Conservation (phyloP, 1,284 basidiomycete species). For the Ceratorhiza oryzae-sativae region DNA sequence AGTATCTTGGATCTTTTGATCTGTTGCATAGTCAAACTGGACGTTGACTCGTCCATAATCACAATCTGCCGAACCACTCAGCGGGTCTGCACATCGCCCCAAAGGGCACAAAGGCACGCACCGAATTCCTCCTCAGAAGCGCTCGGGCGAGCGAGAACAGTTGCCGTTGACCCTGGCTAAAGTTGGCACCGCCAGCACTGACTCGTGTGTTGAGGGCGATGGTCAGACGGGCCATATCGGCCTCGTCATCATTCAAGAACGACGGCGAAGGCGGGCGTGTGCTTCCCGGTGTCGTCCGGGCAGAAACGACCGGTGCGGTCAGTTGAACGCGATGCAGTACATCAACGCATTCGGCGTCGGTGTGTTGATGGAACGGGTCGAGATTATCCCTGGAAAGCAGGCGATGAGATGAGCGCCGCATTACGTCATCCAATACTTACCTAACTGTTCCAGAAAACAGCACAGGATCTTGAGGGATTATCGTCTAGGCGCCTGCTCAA, state of each 20-base stretch:
- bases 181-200: constrained; percentile 68
- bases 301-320: constrained; percentile 13
- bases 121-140: constrained; percentile 44
- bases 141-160: constrained; percentile 61
- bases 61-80: constrained; percentile 10
- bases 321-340: constrained; percentile 53
- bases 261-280: constrained; percentile 46
- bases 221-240: constrained; percentile 46
- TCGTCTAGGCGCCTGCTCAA: constrained; percentile 58
- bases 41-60: constrained; percentile 65
- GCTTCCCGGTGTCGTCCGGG: constrained; percentile 6
- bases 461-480: constrained; percentile 83
- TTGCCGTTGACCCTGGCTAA: constrained; percentile 80
- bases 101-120: background rate
- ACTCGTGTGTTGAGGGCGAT: constrained; percentile 68
- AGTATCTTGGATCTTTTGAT: constrained; percentile 69
- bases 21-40: constrained; percentile 74
- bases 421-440: constrained; percentile 49
- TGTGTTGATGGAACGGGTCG: constrained; percentile 70
- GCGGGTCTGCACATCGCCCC: background rate
- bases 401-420: background rate
- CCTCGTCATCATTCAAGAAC: background rate
- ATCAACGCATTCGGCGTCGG: constrained; percentile 67
- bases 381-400: constrained; percentile 56
- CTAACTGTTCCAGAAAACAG: constrained; percentile 83